Percentiles rank a stretch among this genome's conserved stretches.
phyloP scores from a whole-genome alignment of 768 basidiomycete species.

The Boletus vermiculosoides region DNA sequence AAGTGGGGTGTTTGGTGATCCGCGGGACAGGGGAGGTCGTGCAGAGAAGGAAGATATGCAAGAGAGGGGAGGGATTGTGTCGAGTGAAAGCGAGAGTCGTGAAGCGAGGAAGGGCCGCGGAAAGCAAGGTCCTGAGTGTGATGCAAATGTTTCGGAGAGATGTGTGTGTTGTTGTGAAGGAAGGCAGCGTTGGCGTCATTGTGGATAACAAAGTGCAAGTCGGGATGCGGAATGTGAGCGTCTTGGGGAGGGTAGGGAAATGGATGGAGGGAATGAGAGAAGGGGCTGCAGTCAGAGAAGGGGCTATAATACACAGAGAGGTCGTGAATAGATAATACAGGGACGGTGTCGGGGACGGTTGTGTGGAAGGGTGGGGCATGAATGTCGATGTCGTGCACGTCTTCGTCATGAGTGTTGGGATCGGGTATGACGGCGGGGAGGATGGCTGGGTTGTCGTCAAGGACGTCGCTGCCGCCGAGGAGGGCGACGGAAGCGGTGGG shows the following conservation, averaged over 20 bases:
- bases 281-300: conserved; percentile 27
- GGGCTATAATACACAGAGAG: conserved; percentile 33
- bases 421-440: conserved; percentile 24
- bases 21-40: conserved; percentile 24
- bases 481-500: conserved; percentile 18
- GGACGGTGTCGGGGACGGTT: conserved; percentile 17
- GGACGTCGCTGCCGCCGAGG: conserved; percentile 21
- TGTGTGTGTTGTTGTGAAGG: conserved; percentile 19
- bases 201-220: conserved; percentile 29
- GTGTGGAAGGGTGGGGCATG: conserved; percentile 24
- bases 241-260: conserved; percentile 30
- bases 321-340: conserved; percentile 37
- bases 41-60: conserved; percentile 24
- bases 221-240: conserved; percentile 25
- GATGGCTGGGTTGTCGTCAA: conserved; percentile 10
- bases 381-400: conserved; percentile 35
- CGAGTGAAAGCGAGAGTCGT: conserved; percentile 30
- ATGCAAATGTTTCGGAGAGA: conserved; percentile 32
- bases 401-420: conserved; percentile 24
- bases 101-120: conserved; percentile 19
- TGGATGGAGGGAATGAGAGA: conserved; percentile 19
- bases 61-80: conserved; percentile 25
- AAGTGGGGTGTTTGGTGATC: conserved; percentile 20
- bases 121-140: conserved; percentile 23
- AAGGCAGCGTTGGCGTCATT: conserved; percentile 19